A percentile compares a stretch with the other conserved stretches of the same genome.
Evolutionary conservation across 345 rosid genomes (phyloP).

Genomic region (Aquilaria yunnanensis): DNA sequence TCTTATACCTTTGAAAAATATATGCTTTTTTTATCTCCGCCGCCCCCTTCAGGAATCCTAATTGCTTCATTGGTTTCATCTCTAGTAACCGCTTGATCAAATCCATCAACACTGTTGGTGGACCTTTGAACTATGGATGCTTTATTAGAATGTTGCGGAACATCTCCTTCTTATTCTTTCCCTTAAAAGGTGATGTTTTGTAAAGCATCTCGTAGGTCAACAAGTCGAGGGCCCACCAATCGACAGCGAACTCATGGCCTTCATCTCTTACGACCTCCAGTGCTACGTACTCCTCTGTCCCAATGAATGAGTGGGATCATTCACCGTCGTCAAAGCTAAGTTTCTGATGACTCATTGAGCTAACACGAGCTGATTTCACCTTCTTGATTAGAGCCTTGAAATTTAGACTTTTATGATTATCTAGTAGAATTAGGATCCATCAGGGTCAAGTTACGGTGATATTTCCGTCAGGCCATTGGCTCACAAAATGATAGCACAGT

Average conservation of each 20-base stretch:
- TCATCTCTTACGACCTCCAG: conserved; percentile 51
- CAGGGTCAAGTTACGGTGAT: conserved; percentile 25
- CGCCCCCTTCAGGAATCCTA: conserved; percentile 67
- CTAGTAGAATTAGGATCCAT: conserved; percentile 30
- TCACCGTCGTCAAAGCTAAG: conserved; percentile 52
- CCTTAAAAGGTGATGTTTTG: conserved; percentile 78
- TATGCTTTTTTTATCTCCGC: conserved; percentile 70
- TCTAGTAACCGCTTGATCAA: conserved; percentile 59
- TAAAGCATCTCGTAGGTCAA: conserved; percentile 77
- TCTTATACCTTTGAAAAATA: conserved; percentile 54
- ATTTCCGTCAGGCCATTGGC: background rate
- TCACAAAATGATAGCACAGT: background rate
- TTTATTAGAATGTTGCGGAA: conserved; percentile 57
- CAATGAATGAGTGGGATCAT: conserved; percentile 77
- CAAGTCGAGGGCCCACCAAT: conserved; percentile 95
- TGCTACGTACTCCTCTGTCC: conserved; percentile 46
- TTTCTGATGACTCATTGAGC: conserved; percentile 66
- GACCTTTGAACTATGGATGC: conserved; percentile 58
- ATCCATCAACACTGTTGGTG: conserved; percentile 49
- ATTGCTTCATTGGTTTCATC: conserved; percentile 60
- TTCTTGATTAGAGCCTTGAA: conserved; percentile 29
- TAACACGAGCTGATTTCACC: conserved; percentile 77
- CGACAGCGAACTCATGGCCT: conserved; percentile 91
- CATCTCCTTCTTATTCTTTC: conserved; percentile 70
- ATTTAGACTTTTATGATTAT: conserved; percentile 5